Base-by-base conservation (phyloP, 257 asterid species). In the Fraxinus americana region DNA sequence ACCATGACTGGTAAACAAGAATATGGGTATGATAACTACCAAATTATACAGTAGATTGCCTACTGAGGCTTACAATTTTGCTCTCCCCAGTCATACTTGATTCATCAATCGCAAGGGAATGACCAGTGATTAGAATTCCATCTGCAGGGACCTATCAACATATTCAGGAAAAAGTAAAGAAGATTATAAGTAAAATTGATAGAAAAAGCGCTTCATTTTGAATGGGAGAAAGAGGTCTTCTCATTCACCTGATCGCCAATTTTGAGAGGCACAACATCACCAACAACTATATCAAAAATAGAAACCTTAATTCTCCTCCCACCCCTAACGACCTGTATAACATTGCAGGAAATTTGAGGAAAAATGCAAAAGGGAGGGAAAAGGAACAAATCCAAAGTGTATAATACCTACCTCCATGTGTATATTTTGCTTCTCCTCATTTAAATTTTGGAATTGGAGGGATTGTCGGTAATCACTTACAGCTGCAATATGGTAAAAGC, bases 1-100 rank as follows among this genome's bases (percentile, higher is more conserved):
- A 68, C 36, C 68, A 83, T 54, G 39, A 52, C 79, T 54, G 32
- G 34, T 79, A 7, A 72, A 74, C 75, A 54, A 80, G 82, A 73
- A 36, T 59, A 67, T 36, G 67, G 66, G 45, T 19, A 79, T 74
- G 72, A 68, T 41, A 52, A 45, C 78, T 78, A 75, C 16, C 23
- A 38, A 61, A 73, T 72, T 34, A 78, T 57, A 78, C 59, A 76
- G 71, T 27, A 69, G 27, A 70, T 50, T 75, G 65, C 57, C 75
- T 75, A 66, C 36, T 12, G 74, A 78, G 35, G 77, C 99, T 84
- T 85, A 95, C 99, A 73, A 93, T 91, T 88, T 91, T 95, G 85
- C 98, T 93, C 87, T 95, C 99, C 81, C 98, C 98, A 29, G 99
- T 93, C 99, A 95, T 95, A 81, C 99, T 95, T 74, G 99, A 95